A percentile compares a stretch with the other conserved stretches of the same genome.
Conservation (phyloP, 805 yeast species). For the Metschnikowia kunwiensis region DNA sequence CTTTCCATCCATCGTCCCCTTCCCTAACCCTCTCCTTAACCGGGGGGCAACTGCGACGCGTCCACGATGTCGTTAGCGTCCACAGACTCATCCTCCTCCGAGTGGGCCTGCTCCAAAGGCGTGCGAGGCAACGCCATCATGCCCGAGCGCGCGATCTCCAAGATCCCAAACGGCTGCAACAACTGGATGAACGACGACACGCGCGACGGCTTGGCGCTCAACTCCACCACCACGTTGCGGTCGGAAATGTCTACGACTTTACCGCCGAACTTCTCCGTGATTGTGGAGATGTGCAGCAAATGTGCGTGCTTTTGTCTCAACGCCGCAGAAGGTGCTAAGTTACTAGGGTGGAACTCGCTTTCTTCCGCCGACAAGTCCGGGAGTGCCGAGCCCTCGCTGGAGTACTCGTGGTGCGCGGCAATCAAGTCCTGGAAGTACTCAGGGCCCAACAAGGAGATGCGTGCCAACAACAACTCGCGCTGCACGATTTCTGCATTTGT, state of each 20-base stretch:
- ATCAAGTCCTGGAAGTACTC: slow-evolving; percentile 95
- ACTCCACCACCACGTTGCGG: slow-evolving; percentile 90
- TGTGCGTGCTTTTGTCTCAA: slow-evolving; percentile 91
- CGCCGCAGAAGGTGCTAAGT: slow-evolving; percentile 86
- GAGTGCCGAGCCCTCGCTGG: slow-evolving; percentile 38
- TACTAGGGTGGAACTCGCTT: slow-evolving; percentile 76
- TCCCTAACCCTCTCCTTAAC: too few relatives aligned
- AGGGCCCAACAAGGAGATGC: slow-evolving; percentile 93
- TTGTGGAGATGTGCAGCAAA: slow-evolving; percentile 74
- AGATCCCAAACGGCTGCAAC: slow-evolving; percentile 91
- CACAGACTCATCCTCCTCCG: slow-evolving; percentile 48
- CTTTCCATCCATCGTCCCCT: too few relatives aligned
- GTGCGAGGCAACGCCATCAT: slow-evolving; percentile 99
- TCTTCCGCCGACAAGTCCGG: slow-evolving; percentile 45
- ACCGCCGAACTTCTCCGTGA: slow-evolving; percentile 89
- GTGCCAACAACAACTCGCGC: slow-evolving; percentile 87
- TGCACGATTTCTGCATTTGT: slow-evolving; percentile 84
- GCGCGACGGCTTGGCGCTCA: slow-evolving; percentile 90
- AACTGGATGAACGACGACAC: slow-evolving; percentile 82
- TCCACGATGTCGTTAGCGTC: slow-evolving; percentile 75
- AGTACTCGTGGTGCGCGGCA: slow-evolving; percentile 67
- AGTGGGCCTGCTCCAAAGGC: slow-evolving; percentile 60
- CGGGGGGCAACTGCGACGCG: slow-evolving; percentile 90
- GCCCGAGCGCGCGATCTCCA: slow-evolving; percentile 96
- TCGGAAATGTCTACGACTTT: slow-evolving; percentile 88